Base-by-base conservation (phyloP, 768 basidiomycete genomes). In the Rhizopogon sp. region DNA sequence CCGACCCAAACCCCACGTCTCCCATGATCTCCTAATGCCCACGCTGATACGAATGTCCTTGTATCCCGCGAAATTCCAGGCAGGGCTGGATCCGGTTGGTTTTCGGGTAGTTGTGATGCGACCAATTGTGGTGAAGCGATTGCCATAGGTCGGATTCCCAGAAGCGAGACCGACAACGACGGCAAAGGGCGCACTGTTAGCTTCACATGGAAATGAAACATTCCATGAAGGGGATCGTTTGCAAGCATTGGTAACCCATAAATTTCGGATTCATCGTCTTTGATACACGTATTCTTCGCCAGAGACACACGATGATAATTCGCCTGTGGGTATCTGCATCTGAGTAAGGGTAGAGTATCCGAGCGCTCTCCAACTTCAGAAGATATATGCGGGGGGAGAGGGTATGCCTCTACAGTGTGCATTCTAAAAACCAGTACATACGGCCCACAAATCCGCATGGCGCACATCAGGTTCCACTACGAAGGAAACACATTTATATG, bases 361-460 rank as follows among this genome's bases (percentile, higher is more conserved):
- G 56, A 28, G 10, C 28, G 22, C 33, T 43, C 43, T n/a, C 2
- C 25, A 20, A 49, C 33, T 66, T 67, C 31, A 53, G 43, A 50
- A 70, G 59, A 53, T 49, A 49, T 51, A 7, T 51, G 56, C 10
- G 54, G 54, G 29, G 55, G 61, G 43, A 51, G 50, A 31, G 44
- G 65, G 47, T 28, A 74, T 3, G 82, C 65, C 55, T 84, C 81
- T 22, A 86, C 59, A 1, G 81, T 76, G 5, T 76, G 78, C 1
- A 74, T 68, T 54, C 76, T 80, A 61, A 84, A 75, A 22, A 79
- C 72, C 25, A 85, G 65, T n/a, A 85, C 60, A 52, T 79, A 77
- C 0, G 72, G 68, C 2, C 77, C 81, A 39, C 79, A 70, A 40
- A 84, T 72, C 16, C 69, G 72, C 16, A 79, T 56, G 8, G 70